phyloP scores from a whole-genome alignment of 75 land plant genomes.

The Pinus albicaulis region DNA sequence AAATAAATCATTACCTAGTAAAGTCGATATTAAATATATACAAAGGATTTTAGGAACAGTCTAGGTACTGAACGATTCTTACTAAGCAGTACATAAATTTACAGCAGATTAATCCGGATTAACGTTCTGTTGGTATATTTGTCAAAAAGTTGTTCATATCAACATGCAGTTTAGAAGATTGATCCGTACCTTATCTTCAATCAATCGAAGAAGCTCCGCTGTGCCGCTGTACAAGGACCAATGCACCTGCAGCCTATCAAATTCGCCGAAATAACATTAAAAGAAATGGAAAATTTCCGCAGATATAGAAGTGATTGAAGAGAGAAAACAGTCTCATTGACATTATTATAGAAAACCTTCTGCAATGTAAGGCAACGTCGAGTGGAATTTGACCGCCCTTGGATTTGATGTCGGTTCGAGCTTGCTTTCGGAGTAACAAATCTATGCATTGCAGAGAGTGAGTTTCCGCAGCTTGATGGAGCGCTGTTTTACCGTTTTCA shows the following conservation, averaged over 20 bases:
- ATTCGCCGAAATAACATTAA: background rate
- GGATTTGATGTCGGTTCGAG: conserved; percentile 34
- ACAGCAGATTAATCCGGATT: background rate
- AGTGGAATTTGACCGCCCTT: conserved; percentile 31
- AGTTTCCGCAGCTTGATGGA: conserved; percentile 38
- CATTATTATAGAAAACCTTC: conserved; percentile 14
- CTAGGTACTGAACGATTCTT: background rate
- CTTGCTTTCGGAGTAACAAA: conserved; percentile 34
- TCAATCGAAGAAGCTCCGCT: conserved; percentile 16
- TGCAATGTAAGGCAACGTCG: conserved; percentile 23
- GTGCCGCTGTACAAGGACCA: conserved; percentile 21
- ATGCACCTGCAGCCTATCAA: conserved; percentile 25
- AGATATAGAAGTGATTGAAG: background rate
- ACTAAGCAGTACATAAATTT: background rate
- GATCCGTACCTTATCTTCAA: conserved; percentile 21
- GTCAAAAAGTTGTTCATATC: no score
- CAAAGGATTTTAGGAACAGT: background rate
- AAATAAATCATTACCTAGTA: no score
- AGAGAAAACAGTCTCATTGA: background rate
- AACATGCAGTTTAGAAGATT: background rate
- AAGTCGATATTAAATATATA: background rate
- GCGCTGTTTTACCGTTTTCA: conserved; percentile 22
- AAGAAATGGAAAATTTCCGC: background rate
- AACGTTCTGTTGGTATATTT: background rate
- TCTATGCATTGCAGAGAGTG: conserved; percentile 38